Base-by-base conservation (phyloP, 495 filamentous ascomycete genomes). In the Aspergillus panamensis region DNA sequence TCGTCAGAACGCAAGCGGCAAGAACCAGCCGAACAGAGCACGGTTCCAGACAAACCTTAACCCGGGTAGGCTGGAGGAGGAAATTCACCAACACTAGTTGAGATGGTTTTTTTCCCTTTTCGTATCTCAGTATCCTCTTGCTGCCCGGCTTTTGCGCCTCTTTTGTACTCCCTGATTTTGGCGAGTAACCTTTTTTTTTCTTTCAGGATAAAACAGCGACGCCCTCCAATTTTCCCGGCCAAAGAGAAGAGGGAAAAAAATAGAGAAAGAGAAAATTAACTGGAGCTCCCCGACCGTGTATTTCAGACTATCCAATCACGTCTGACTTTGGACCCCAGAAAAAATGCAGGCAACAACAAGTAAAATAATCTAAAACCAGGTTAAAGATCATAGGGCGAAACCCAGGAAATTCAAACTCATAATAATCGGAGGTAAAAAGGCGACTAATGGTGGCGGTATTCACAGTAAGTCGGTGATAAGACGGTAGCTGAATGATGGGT, bases 1-100 rank as follows among this genome's bases (percentile, higher is more conserved):
- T 69, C 66, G 69, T 72, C 68, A 72, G 66, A 65, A 62, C 63
- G 66, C 69, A 69, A 68, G 67, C 68, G 61, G 70, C 66, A 61
- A 60, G 55, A 64, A 63, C 59, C 53, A 66, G 33, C 59, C 66
- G 72, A 55, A 43, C 53, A 55, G 33, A 45, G 65, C 69, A 51
- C 64, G 72, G 55, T 70, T 71, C 51, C 69, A 72, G 59, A 64
- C 73, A 62, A 75, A 73, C 60, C 66, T 71, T 58, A 64, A 80
- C 64, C 65, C 76, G 37, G 52, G 49, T 35, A 55, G 53, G 52
- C 16, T 20, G 42, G 42, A 33, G 58, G 54, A 62, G 35, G 44
- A 56, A 50, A 53, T 48, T 40, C 44, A 52, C 61, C 52, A 53
- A 45, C n/a, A 51, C 48, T n/a, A n/a, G n/a, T 51, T 39, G 12